These are phyloP conservation scores for Penstemon eatonii DNA, from an alignment of 257 asterid genomes.

Conservation along the genomic window DNA sequence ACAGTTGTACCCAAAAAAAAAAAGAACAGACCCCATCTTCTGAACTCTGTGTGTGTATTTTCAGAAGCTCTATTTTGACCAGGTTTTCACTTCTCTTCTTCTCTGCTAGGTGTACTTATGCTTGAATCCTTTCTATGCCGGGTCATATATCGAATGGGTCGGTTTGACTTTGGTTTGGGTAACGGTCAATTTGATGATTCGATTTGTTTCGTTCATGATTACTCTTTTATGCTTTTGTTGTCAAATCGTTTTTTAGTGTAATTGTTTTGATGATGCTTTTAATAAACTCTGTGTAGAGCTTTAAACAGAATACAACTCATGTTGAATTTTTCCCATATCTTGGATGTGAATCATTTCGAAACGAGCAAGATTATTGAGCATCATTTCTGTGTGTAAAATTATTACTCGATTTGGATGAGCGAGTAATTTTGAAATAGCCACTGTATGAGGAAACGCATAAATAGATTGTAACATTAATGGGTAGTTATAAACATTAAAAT, in stretches of 20 bases:
- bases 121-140: background rate
- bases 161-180: slow-evolving; percentile 37
- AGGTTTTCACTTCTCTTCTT: slow-evolving; percentile 29
- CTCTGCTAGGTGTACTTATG: background rate
- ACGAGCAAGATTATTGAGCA: background rate
- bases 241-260: slow-evolving; percentile 6
- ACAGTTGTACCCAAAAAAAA: too few species aligned
- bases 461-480: background rate
- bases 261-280: slow-evolving; percentile 29
- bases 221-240: slow-evolving; percentile 25
- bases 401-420: too few species aligned
- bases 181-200: slow-evolving; percentile 28
- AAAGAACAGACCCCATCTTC: slow-evolving; percentile 27
- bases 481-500: background rate
- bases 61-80: slow-evolving; percentile 34
- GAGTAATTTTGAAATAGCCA: background rate
- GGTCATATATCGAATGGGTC: slow-evolving; percentile 9
- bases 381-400: too few species aligned
- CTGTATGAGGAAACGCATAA: background rate
- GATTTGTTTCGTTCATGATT: slow-evolving; percentile 25
- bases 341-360: slow-evolving; percentile 26
- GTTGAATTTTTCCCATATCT: background rate
- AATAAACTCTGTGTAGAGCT: slow-evolving; percentile 19
- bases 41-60: slow-evolving; percentile 16
- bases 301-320: slow-evolving; percentile 12